A percentile compares a stretch with the other conserved stretches of the same genome.
Evolutionary conservation across 176 grass and related monocot species (phyloP).

Genomic region (Metroxylon sagu): DNA sequence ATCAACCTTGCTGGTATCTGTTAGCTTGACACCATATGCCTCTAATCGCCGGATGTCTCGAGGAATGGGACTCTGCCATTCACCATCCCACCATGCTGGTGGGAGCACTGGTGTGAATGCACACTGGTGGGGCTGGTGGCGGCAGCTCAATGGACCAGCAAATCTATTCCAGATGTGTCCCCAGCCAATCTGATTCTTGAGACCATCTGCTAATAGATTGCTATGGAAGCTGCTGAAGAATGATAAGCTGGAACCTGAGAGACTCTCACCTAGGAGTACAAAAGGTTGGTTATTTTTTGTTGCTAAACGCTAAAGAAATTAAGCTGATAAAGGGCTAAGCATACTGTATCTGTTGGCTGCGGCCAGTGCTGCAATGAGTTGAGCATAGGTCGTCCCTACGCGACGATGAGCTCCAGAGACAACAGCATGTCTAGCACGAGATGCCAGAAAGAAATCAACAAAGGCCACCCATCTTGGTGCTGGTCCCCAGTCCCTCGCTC

Average conservation of each 20-base stretch:
- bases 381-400: slow-evolving; percentile 65
- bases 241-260: slow-evolving; percentile 34
- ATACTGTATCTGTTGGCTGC: slow-evolving; percentile 54
- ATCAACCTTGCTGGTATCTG: slow-evolving; percentile 35
- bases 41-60: slow-evolving; percentile 42
- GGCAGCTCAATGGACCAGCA: slow-evolving; percentile 54
- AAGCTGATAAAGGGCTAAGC: neutral
- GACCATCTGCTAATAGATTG: slow-evolving; percentile 46
- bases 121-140: slow-evolving; percentile 51
- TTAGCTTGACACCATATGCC: slow-evolving; percentile 38
- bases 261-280: slow-evolving; percentile 23
- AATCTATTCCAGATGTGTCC: slow-evolving; percentile 90
- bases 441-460: slow-evolving; percentile 88
- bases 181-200: slow-evolving; percentile 68
- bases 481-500: slow-evolving; percentile 72
- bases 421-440: slow-evolving; percentile 50
- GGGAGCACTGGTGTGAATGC: slow-evolving; percentile 60
- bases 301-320: neutral
- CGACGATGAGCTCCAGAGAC: slow-evolving; percentile 72
- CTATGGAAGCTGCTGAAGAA: slow-evolving; percentile 88
- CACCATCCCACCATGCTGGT: slow-evolving; percentile 66
- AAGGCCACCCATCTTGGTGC: slow-evolving; percentile 82
- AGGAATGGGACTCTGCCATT: slow-evolving; percentile 58
- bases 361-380: slow-evolving; percentile 70
- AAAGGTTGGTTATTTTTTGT: neutral